Conservation (phyloP, 805 yeast species). For the Nakazawaea wickerhamii region DNA sequence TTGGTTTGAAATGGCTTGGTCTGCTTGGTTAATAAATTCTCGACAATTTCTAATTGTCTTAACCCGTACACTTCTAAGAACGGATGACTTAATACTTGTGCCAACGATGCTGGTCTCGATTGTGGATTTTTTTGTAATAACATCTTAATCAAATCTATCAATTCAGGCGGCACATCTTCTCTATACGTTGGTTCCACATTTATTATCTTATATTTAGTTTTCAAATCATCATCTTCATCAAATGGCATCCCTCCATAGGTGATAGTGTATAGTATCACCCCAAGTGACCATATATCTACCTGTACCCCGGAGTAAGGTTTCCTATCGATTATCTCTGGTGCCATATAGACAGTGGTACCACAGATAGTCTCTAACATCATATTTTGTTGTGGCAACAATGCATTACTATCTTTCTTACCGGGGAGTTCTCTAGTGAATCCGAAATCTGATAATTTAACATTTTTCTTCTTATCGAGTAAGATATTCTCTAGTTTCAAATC, state of each 20-base stretch:
- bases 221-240: constrained; percentile 71
- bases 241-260: constrained; percentile 87
- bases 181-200: constrained; percentile 58
- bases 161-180: constrained; percentile 41
- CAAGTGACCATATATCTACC: constrained; percentile 89
- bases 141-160: constrained; percentile 42
- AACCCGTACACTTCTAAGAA: constrained; percentile 43
- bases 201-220: constrained; percentile 55
- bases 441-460: constrained; percentile 82
- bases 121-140: constrained; percentile 65
- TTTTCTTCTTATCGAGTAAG: constrained; percentile 47
- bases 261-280: constrained; percentile 82
- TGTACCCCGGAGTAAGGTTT: constrained; percentile 74
- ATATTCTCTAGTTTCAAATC: constrained; percentile 83
- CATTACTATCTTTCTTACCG: neutral
- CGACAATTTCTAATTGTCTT: constrained; percentile 34
- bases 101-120: constrained; percentile 49
- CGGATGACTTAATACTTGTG: constrained; percentile 46
- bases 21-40: constrained; percentile 28
- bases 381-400: constrained; percentile 12
- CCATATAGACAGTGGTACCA: constrained; percentile 95
- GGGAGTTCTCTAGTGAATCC: constrained; percentile 84
- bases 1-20: constrained; percentile 49
- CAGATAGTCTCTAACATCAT: constrained; percentile 71
- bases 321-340: constrained; percentile 78